Percentiles rank a stretch among this genome's conserved stretches.
These are phyloP conservation scores for Grosmannia huntii DNA, from an alignment of 2,329 filamentous ascomycete species.

Conservation along the genomic window DNA sequence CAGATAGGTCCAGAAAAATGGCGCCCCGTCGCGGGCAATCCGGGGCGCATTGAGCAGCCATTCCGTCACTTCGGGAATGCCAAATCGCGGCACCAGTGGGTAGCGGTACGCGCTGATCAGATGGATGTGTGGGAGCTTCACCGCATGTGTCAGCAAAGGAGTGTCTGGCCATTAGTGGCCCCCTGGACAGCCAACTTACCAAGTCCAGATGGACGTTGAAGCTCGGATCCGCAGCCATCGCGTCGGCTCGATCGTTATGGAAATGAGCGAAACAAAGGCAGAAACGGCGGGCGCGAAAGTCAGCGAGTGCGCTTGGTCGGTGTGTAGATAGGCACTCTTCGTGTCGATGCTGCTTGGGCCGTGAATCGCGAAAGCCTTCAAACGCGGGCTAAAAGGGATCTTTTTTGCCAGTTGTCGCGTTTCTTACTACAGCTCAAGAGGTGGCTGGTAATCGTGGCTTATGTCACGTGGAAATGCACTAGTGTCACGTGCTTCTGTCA, in stretches of 20 bases:
- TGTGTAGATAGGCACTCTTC: background rate
- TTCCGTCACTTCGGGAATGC: slow-evolving; percentile 64
- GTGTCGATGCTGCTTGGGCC: background rate
- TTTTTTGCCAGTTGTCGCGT: slow-evolving; percentile 5
- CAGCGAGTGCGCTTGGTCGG: background rate
- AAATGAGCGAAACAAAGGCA: background rate
- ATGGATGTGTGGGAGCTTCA: slow-evolving; percentile 75
- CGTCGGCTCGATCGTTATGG: background rate
- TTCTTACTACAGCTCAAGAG: background rate
- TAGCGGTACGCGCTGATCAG: slow-evolving; percentile 76
- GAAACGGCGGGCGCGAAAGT: background rate
- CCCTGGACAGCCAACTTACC: slow-evolving; percentile 12
- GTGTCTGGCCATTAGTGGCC: background rate
- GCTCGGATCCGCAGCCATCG: slow-evolving; percentile 20
- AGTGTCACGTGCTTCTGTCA: background rate
- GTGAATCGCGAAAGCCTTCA: background rate
- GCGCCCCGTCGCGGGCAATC: slow-evolving; percentile 69
- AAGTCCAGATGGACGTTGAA: slow-evolving; percentile 21
- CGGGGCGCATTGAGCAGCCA: slow-evolving; percentile 76
- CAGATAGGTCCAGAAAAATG: slow-evolving; percentile 90
- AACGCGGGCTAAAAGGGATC: background rate
- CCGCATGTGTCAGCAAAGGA: background rate
- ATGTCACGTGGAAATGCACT: background rate
- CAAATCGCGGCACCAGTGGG: slow-evolving; percentile 57
- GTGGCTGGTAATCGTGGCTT: background rate